phyloP scores from a whole-genome alignment of 257 asterid genomes.

The Salvia miltiorrhiza region DNA sequence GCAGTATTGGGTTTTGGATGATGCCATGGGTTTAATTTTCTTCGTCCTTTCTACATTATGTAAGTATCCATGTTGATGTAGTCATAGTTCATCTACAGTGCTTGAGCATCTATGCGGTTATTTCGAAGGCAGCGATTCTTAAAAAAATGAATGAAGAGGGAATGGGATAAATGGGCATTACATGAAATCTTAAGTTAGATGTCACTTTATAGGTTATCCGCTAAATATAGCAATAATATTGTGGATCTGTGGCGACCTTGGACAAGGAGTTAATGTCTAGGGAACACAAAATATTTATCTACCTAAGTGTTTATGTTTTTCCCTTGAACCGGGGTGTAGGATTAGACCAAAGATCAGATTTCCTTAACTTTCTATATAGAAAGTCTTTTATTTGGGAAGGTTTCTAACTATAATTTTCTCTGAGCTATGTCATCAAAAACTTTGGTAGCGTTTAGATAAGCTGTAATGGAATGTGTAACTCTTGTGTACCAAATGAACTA shows the following conservation, averaged over 20 bases:
- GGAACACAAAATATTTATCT: not conserved
- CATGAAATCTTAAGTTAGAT: not conserved
- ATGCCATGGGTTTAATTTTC: conserved; percentile 13
- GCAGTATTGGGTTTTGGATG: conserved; percentile 12
- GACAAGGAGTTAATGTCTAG: not conserved
- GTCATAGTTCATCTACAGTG: not conserved
- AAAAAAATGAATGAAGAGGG: not conserved
- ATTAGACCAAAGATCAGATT: not conserved
- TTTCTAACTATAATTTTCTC: not conserved
- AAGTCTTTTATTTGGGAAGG: not conserved
- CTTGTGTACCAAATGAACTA: conserved; percentile 7
- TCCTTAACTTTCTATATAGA: too few relatives aligned
- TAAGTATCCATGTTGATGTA: not conserved
- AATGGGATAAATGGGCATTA: not conserved
- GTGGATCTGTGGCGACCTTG: not conserved
- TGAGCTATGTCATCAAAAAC: not conserved
- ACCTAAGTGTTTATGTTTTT: not conserved
- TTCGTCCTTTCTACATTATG: not conserved
- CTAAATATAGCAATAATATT: not conserved
- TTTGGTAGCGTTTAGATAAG: not conserved
- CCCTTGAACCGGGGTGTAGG: not conserved
- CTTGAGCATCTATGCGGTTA: not conserved
- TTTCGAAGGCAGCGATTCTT: not conserved
- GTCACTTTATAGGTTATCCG: not conserved
- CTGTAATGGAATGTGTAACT: not conserved